These are phyloP conservation scores for Trametes gibbosa DNA, from an alignment of 768 basidiomycete genomes.

Conservation along the genomic window DNA sequence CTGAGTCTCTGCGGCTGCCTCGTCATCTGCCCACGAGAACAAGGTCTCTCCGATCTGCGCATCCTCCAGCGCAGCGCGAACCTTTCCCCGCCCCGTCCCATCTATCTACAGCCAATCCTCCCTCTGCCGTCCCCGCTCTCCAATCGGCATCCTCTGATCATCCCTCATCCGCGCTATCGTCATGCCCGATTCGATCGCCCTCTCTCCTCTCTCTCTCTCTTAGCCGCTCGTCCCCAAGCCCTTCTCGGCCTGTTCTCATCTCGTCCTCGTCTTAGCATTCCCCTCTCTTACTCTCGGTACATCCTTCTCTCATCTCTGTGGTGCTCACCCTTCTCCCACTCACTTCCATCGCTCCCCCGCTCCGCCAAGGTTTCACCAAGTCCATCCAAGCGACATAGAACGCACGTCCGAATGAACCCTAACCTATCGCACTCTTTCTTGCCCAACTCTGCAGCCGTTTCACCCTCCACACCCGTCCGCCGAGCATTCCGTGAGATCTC, in stretches of 20 bases:
- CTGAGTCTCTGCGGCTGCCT: background rate
- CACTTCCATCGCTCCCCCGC: background rate
- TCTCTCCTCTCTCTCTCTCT: background rate
- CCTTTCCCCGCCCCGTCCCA: conserved; percentile 7
- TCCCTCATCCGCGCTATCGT: conserved; percentile 4
- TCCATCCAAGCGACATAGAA: background rate
- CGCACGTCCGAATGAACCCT: background rate
- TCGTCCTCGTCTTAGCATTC: background rate
- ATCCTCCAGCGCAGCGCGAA: background rate
- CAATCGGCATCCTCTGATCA: conserved; percentile 16
- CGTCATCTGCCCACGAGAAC: conserved; percentile 3
- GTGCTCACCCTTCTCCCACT: background rate
- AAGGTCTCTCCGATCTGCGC: conserved; percentile 8
- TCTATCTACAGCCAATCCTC: conserved; percentile 13
- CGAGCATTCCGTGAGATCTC: conserved; percentile 8
- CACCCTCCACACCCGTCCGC: background rate
- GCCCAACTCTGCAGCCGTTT: background rate
- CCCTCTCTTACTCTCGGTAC: background rate
- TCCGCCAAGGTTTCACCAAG: conserved; percentile 1
- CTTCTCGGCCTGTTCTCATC: background rate
- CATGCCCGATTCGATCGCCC: conserved; percentile 1
- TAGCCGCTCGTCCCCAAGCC: background rate
- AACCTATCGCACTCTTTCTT: background rate
- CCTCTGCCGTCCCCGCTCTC: conserved; percentile 1
- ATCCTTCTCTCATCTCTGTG: background rate